Evolutionary conservation across 805 yeast species (phyloP).

Genomic region (Spathaspora sp.): DNA sequence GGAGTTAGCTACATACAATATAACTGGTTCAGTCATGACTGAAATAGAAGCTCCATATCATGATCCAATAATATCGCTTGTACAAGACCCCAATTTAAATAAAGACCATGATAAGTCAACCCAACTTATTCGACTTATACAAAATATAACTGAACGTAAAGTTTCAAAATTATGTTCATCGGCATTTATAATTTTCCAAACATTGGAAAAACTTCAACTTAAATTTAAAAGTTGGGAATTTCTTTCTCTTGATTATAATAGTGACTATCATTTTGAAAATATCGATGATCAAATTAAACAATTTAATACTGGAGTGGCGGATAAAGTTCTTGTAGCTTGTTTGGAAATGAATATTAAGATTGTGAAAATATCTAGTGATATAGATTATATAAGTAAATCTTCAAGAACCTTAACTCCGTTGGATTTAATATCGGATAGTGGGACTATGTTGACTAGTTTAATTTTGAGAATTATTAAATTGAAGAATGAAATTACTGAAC

Average conservation of each 20-base stretch:
- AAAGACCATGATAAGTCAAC: constrained; percentile 37
- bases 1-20: neutral
- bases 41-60: constrained; percentile 26
- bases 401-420: constrained; percentile 38
- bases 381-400: constrained; percentile 44
- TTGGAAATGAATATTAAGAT: constrained; percentile 42
- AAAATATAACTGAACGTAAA: constrained; percentile 37
- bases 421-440: constrained; percentile 52
- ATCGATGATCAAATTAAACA: constrained; percentile 14
- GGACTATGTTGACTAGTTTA: constrained; percentile 45
- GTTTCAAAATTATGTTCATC: constrained; percentile 47
- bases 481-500: constrained; percentile 48
- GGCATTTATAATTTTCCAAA: constrained; percentile 44
- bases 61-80: constrained; percentile 46
- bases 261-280: constrained; percentile 35
- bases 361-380: constrained; percentile 39
- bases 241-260: constrained; percentile 46
- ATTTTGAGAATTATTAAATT: constrained; percentile 44
- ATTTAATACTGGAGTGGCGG: constrained; percentile 53
- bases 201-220: constrained; percentile 47
- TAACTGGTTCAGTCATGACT: constrained; percentile 8
- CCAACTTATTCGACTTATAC: constrained; percentile 38
- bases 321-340: constrained; percentile 50
- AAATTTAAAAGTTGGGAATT: constrained; percentile 54
- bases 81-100: constrained; percentile 48